A percentile compares a stretch with the other conserved stretches of the same genome.
Evolutionary conservation across 139 green algal species (phyloP).

Genomic region (Raphidocelis subcapitata): DNA sequence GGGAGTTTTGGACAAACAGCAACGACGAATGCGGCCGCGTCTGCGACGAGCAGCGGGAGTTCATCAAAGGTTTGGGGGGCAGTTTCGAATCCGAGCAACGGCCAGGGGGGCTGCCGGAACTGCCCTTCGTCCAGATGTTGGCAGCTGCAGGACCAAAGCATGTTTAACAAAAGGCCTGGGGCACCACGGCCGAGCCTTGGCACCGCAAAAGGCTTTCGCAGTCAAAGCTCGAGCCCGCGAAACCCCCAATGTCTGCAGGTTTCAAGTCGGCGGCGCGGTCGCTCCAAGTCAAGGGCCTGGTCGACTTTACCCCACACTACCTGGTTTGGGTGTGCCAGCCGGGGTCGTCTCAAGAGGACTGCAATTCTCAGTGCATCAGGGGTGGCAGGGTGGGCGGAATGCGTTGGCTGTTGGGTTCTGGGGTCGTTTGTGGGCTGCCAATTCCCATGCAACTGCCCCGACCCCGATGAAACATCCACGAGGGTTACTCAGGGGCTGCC

Average conservation of each 20-base stretch:
- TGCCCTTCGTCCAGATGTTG: not conserved
- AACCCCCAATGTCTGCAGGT: not conserved
- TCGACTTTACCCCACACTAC: constrained; percentile 87
- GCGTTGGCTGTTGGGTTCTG: no score
- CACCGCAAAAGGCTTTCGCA: not conserved
- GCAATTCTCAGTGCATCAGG: constrained; percentile 81
- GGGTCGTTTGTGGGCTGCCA: no score
- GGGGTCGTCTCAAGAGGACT: constrained; percentile 50
- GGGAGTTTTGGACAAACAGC: constrained; percentile 94
- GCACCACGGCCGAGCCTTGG: not conserved
- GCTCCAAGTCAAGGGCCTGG: constrained; percentile 2
- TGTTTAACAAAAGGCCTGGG: not conserved
- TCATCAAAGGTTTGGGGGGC: constrained; percentile 56
- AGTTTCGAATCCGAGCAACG: not conserved
- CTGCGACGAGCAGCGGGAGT: constrained; percentile 77
- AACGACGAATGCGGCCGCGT: constrained; percentile 80
- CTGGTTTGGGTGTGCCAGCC: constrained; percentile 75
- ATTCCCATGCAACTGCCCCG: no score
- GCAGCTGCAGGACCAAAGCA: not conserved
- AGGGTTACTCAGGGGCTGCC: no score
- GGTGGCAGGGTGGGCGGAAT: no score
- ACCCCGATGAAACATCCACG: no score
- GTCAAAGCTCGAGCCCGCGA: not conserved
- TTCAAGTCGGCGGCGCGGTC: no score
- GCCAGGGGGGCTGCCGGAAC: not conserved